phyloP scores from a whole-genome alignment of 345 rosid genomes.

The Acer saccharum region DNA sequence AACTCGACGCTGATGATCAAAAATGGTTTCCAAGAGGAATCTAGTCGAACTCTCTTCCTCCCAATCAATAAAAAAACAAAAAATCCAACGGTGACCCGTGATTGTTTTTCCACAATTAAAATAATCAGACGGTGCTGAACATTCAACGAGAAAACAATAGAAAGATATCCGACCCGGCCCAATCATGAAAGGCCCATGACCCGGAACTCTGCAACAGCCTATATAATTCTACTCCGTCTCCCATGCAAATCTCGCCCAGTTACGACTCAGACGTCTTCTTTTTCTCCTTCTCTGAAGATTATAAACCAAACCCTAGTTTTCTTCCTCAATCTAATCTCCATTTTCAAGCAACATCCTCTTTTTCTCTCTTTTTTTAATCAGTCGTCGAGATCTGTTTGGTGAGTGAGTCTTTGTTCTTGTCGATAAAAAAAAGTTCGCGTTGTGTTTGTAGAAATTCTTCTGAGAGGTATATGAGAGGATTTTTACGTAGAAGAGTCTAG shows the following conservation, averaged over 20 bases:
- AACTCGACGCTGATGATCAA: constrained; percentile 47
- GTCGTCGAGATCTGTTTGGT: constrained; percentile 45
- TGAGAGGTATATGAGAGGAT: constrained; percentile 49
- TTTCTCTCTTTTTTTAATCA: neutral
- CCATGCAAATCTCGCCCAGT: constrained; percentile 69
- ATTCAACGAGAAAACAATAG: too few species aligned
- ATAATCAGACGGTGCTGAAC: too few species aligned
- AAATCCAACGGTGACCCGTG: too few species aligned
- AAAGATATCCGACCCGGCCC: constrained; percentile 24
- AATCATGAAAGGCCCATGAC: constrained; percentile 22
- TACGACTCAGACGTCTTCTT: constrained; percentile 24
- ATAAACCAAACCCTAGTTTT: constrained; percentile 4
- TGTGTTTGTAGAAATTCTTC: constrained; percentile 19
- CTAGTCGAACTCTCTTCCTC: too few species aligned
- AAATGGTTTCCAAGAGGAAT: neutral
- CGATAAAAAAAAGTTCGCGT: neutral
- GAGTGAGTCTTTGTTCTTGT: constrained; percentile 19
- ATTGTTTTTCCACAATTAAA: too few species aligned
- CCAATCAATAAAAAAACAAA: too few species aligned
- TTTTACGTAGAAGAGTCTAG: constrained; percentile 38
- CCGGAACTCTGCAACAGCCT: constrained; percentile 26
- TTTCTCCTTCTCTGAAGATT: neutral
- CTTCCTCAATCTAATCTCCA: neutral
- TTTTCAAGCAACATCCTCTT: too few species aligned
- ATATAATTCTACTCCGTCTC: constrained; percentile 42